These are phyloP conservation scores for Cymbidium sinense DNA, from an alignment of 106 monocot species.

Conservation along the genomic window DNA sequence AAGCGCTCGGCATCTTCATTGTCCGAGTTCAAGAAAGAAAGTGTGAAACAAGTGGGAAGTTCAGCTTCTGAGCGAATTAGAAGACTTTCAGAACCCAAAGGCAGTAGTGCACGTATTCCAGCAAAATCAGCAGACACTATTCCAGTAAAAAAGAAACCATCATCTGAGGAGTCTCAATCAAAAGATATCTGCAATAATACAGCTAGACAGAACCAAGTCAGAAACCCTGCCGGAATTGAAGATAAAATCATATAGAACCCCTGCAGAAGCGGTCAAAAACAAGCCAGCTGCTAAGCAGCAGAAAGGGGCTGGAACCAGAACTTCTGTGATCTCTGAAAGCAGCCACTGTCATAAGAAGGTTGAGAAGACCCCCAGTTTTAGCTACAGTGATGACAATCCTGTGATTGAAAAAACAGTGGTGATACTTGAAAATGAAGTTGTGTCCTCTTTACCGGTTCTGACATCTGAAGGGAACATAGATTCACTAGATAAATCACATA, in stretches of 20 bases:
- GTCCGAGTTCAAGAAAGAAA: slow-evolving; percentile 45
- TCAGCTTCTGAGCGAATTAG: slow-evolving; percentile 21
- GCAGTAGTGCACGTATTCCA: slow-evolving; percentile 10
- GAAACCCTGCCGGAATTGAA: slow-evolving; percentile 66
- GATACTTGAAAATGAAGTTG: slow-evolving; percentile 57
- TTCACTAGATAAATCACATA: slow-evolving; percentile 11
- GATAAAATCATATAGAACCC: slow-evolving; percentile 27
- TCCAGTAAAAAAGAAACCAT: slow-evolving; percentile 19
- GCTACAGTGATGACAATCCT: slow-evolving; percentile 48
- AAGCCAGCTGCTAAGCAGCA: slow-evolving; percentile 17
- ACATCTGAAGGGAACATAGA: slow-evolving; percentile 11
- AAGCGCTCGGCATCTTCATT: slow-evolving; percentile 44
- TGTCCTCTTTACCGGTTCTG: slow-evolving; percentile 9
- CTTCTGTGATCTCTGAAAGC: slow-evolving; percentile 15
- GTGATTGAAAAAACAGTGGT: slow-evolving; percentile 85
- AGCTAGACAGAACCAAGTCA: slow-evolving; percentile 67
- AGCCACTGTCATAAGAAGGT: slow-evolving; percentile 3
- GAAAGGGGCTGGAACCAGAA: slow-evolving; percentile 29
- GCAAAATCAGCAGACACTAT: slow-evolving; percentile 17
- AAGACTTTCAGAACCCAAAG: slow-evolving; percentile 64
- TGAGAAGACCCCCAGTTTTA: slow-evolving; percentile 14
- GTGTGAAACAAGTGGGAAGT: slow-evolving; percentile 18
- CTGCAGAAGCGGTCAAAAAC: slow-evolving; percentile 9
- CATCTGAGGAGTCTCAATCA: slow-evolving; percentile 33
- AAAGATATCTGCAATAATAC: slow-evolving; percentile 36